Evolutionary conservation across 441 rosid genomes (phyloP).

Genomic region (Sinapis alba): DNA sequence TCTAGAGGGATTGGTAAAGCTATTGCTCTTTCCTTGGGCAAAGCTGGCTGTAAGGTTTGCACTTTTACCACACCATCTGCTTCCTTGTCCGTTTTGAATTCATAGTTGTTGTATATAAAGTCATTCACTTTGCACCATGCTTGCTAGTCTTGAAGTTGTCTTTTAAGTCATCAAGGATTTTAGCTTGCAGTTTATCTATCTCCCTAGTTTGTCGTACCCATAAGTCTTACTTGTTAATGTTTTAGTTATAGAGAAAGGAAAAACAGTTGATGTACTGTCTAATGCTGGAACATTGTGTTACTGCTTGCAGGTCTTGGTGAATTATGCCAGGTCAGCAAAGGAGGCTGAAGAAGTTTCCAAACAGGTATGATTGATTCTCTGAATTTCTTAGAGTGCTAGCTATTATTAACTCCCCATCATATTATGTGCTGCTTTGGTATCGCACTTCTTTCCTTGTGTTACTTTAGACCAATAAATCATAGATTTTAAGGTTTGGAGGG

Average conservation of each 20-base stretch:
- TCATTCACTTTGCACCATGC: not conserved
- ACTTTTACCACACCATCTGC: not conserved
- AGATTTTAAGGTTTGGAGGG: not conserved
- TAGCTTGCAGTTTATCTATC: not conserved
- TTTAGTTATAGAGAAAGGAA: not conserved
- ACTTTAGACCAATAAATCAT: not conserved
- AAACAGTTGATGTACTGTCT: not conserved
- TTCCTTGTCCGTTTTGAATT: not conserved
- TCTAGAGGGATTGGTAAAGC: slow-evolving; percentile 98
- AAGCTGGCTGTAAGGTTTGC: slow-evolving; percentile 90
- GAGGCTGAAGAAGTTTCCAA: slow-evolving; percentile 93
- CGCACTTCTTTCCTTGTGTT: slow-evolving; percentile 1
- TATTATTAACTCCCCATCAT: not conserved
- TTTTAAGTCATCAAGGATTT: not conserved
- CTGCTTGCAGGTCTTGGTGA: slow-evolving; percentile 79
- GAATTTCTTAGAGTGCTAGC: no score
- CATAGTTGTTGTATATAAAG: not conserved
- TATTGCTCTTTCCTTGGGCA: slow-evolving; percentile 83
- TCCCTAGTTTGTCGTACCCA: not conserved
- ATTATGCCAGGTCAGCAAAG: slow-evolving; percentile 90
- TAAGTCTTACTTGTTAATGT: not conserved
- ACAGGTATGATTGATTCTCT: slow-evolving; percentile 49
- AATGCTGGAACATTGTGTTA: slow-evolving; percentile 22
- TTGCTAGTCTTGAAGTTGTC: not conserved
- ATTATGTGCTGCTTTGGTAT: not conserved